Percentiles rank a stretch among this genome's conserved stretches.
Evolutionary conservation across 2,329 filamentous ascomycete species (phyloP).

Genomic region (Fonsecaea pedrosoi): DNA sequence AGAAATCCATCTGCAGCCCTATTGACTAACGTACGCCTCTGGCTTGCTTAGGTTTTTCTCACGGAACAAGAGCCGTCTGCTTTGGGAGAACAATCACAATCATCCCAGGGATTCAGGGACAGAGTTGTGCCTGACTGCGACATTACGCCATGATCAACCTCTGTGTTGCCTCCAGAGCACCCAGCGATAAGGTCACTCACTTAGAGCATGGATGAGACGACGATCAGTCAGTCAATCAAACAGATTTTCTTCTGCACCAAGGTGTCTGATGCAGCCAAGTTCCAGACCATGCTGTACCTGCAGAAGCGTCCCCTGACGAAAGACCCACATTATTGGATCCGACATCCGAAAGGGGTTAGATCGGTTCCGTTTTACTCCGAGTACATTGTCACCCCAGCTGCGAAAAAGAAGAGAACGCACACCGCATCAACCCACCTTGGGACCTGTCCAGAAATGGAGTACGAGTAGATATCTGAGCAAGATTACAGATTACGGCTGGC

Average conservation of each 20-base stretch:
- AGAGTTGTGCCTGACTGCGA: neutral
- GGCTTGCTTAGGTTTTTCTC: neutral
- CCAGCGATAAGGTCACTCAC: neutral
- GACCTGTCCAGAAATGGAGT: neutral
- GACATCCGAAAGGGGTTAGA: neutral
- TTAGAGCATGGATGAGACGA: neutral
- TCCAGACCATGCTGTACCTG: slow-evolving; percentile 7
- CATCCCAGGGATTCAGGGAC: neutral
- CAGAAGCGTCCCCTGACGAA: neutral
- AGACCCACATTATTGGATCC: neutral
- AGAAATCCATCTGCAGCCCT: slow-evolving; percentile 4
- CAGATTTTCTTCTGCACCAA: neutral
- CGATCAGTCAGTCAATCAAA: slow-evolving; percentile 6
- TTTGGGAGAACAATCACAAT: neutral
- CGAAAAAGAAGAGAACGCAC: neutral
- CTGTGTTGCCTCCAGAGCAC: neutral
- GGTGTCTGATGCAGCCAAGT: neutral
- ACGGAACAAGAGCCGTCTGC: neutral
- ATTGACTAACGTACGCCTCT: neutral
- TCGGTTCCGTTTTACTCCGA: neutral
- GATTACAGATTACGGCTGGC: neutral
- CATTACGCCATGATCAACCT: neutral
- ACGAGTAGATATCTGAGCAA: neutral
- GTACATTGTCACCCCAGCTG: neutral
- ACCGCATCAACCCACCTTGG: neutral